Percentiles rank a stretch among this genome's conserved stretches.
phyloP scores from a whole-genome alignment of 257 asterid genomes.

The Solanum paucissectum region DNA sequence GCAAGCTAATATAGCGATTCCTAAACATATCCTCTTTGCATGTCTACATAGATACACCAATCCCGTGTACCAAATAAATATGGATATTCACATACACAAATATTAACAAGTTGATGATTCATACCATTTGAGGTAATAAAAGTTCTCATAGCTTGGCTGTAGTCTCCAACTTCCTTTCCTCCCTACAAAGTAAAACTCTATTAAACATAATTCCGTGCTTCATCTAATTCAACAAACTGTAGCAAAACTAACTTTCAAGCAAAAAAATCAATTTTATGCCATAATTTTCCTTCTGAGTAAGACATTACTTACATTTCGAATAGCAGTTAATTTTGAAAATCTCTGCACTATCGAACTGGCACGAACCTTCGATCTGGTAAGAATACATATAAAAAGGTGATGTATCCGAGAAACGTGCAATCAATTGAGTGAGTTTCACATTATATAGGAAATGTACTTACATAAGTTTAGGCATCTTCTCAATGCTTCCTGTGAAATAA shows the following conservation, averaged over 20 bases:
- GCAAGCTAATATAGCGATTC: neutral
- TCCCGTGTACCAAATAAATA: neutral
- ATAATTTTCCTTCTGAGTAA: neutral
- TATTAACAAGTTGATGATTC: neutral
- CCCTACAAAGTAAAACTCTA: conserved; percentile 1
- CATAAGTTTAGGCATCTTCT: conserved; percentile 10
- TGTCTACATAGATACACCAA: neutral
- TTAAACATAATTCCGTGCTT: neutral
- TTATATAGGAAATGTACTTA: neutral
- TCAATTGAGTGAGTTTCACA: neutral
- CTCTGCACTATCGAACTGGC: neutral
- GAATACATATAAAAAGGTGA: neutral
- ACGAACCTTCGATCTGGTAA: neutral
- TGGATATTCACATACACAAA: neutral
- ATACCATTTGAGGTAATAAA: conserved; percentile 14
- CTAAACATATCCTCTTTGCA: neutral
- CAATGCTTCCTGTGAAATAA: neutral
- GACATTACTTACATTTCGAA: neutral
- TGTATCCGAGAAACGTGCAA: neutral
- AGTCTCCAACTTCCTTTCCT: neutral
- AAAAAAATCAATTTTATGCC: neutral
- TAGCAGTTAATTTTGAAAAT: neutral
- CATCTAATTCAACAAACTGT: neutral
- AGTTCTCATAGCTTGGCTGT: neutral
- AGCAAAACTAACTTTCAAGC: neutral